Conservation (phyloP, 441 rosid genomes). For the Brassica hybrid region DNA sequence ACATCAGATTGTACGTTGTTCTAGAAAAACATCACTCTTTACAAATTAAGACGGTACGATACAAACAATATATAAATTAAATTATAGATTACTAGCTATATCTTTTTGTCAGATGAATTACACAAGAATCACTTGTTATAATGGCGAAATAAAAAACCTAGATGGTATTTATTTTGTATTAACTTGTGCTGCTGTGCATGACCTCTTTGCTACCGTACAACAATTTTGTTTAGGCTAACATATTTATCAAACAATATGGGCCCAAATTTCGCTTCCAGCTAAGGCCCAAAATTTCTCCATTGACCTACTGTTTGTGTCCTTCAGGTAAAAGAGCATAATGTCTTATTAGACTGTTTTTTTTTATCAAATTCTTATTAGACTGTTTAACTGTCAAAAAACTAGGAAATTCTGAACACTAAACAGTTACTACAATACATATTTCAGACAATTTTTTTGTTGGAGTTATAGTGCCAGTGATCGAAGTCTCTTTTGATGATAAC, state of each 20-base stretch:
- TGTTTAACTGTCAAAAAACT: not conserved
- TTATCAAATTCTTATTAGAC: not conserved
- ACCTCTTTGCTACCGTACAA: not conserved
- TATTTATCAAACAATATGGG: not conserved
- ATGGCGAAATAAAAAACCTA: not conserved
- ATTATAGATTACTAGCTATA: too few species aligned
- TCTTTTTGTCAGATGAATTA: not conserved
- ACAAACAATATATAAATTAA: too few species aligned
- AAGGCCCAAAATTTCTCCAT: constrained; percentile 2
- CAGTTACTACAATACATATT: not conserved
- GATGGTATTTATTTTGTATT: not conserved
- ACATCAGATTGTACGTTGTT: not conserved
- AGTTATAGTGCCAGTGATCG: not conserved
- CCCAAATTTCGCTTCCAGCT: not conserved
- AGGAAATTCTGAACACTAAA: not conserved
- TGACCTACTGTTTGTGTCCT: too few species aligned
- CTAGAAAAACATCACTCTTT: too few species aligned
- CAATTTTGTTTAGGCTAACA: not conserved
- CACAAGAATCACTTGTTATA: not conserved
- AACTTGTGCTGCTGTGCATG: not conserved
- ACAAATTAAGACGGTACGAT: too few species aligned
- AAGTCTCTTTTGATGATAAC: constrained; percentile 2
- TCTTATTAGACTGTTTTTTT: too few species aligned
- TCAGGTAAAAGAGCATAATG: too few species aligned
- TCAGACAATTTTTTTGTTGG: too few species aligned